Evolutionary conservation across 2,329 filamentous ascomycete genomes (phyloP), one percentile per base, ranked within the genome.

Genomic region (Colletotrichum liaoningense): DNA sequence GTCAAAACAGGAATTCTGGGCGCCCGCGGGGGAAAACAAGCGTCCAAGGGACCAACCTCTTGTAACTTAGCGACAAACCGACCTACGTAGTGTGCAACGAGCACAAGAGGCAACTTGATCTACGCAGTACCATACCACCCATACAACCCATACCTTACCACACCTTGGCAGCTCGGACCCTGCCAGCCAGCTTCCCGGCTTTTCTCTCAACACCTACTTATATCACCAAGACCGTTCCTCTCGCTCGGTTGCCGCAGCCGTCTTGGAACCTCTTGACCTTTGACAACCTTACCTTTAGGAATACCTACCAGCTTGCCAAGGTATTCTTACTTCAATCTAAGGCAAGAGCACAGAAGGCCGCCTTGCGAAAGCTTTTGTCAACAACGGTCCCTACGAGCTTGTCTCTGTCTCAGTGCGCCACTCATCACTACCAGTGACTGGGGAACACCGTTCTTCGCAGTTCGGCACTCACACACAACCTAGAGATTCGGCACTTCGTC

Each of bases 1-100:
- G 66, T 62, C 60, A 73, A 73, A 73, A 73, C 71, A 70, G 67
- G 71, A 73, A 73, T 73, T 73, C 56, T 65, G 67, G 60, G 60
- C 67, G 49, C 33, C 33, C 33, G 33, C 33, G 33, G 33, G 33
- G 33, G 33, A 35, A 35, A 35, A 35, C 33, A 35, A 35, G 33
- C 33, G 33, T 35, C 33, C 33, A 35, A 35, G 33, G 33, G 33
- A 35, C 33, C 33, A 35, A 35, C 33, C 33, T 35, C 33, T 35
- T 35, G 9, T 64, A 63, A 69, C 66, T 55, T 60, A 49, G 62
- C 46, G 12, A 55, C 42, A 19, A 49, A 49, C 42, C 42, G n/a
- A n/a, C 19, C 42, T 49, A 49, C 42, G 42, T 49, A 49, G 42
- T 49, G 42, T 49, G 42, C 19, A 49, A 9, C 11, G 8, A 49